Base-by-base conservation (phyloP, 2,329 filamentous ascomycete genomes). In the Chrysoporthe cubensis region DNA sequence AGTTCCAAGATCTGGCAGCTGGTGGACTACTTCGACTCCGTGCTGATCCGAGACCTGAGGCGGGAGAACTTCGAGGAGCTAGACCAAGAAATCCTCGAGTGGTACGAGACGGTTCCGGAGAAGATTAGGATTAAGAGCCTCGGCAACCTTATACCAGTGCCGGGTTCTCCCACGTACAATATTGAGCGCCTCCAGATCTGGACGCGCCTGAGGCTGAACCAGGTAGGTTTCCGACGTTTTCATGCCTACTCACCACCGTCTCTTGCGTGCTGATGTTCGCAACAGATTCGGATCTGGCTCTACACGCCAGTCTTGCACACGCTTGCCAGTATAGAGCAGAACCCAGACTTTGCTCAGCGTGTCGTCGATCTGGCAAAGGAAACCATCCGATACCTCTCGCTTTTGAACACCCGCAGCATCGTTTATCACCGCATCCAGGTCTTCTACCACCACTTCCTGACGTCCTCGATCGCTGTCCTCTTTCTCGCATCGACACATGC, bases 271-370 rank as follows among this genome's bases (percentile, higher is more conserved):
- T 68, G 56, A 69, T 14, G 7, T n/a, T 7, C 43, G 14, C 67
- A 21, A 65, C 54, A 74, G 80, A 92, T 97, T 80, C 91, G 94
- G 5, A 96, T 94, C 67, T 89, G 93, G 76, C 91, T 97, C 40
- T 94, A 96, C 77, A 92, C 93, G 0, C 94, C 94, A 0, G 90
- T 97, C 2, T 82, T 98, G 9, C 93, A 97, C 77, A 95, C 91
- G 21, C 89, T 92, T 3, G 91, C 88, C 14, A 94, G 90, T 73
- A 97, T 97, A 73, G 88, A 91, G 80, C 87, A 90, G 67, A 91
- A 97, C 75, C 85, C 90, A 62, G 80, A 82, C 4, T 89, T 92
- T 70, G 94, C 94, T 3, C 88, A 92, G 73, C 91, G 86, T 0
- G 91, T 88, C 0, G 90, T 94, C 42, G 88, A 91, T 69, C 83